A percentile compares a stretch with the other conserved stretches of the same genome.
These are phyloP conservation scores for Fusarium gaditjirri DNA, from an alignment of 2,329 filamentous ascomycete genomes.

Conservation along the genomic window DNA sequence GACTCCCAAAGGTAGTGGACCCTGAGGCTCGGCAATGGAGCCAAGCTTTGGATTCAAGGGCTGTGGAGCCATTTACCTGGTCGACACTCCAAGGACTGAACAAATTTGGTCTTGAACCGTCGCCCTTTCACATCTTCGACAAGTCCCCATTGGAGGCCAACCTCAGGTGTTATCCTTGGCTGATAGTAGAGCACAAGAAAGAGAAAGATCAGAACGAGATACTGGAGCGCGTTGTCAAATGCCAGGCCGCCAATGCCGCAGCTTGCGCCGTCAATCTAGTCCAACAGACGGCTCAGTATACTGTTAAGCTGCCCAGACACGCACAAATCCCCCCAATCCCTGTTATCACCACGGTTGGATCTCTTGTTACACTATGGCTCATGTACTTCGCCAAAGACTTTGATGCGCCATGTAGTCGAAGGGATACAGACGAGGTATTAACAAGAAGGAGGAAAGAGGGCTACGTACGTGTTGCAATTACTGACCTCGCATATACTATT, in stretches of 20 bases:
- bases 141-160: background rate
- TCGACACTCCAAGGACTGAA: background rate
- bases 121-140: conserved; percentile 8
- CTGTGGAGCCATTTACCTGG: conserved; percentile 28
- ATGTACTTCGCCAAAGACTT: conserved; percentile 21
- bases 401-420: background rate
- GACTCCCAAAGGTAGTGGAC: background rate
- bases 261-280: conserved; percentile 29
- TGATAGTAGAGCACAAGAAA: conserved; percentile 35
- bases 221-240: background rate
- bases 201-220: background rate
- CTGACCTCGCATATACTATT: too few relatives aligned
- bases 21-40: conserved; percentile 8
- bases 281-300: conserved; percentile 9
- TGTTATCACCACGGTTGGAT: conserved; percentile 25
- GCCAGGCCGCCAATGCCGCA: conserved; percentile 27
- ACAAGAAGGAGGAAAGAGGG: background rate
- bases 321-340: conserved; percentile 32
- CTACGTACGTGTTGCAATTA: background rate
- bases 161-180: conserved; percentile 36
- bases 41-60: background rate
- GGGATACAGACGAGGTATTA: background rate
- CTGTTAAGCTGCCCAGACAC: background rate
- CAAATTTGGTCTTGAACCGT: background rate
- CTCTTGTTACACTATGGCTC: conserved; percentile 30